Evolutionary conservation across 768 basidiomycete genomes (phyloP).

Genomic region (Russula sp.): DNA sequence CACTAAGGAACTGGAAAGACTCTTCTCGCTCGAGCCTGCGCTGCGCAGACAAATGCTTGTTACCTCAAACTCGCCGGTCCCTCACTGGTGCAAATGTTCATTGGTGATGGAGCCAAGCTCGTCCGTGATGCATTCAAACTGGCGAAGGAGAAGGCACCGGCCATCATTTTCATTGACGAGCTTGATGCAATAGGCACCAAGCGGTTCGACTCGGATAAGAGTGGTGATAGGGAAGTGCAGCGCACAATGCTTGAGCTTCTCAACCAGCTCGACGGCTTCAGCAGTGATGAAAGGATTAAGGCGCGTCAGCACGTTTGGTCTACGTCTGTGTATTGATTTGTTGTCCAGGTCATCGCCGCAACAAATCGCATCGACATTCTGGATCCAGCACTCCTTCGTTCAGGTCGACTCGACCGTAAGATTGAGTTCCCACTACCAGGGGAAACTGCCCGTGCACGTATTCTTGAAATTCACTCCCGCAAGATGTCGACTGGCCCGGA

Average conservation of each 20-base stretch:
- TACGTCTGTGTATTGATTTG: constrained; percentile 9
- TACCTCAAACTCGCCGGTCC: constrained; percentile 98
- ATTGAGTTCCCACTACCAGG: constrained; percentile 98
- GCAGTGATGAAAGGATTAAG: constrained; percentile 97
- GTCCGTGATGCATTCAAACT: constrained; percentile 98
- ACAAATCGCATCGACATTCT: constrained; percentile 99
- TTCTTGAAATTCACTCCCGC: constrained; percentile 93
- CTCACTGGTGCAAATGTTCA: constrained; percentile 99
- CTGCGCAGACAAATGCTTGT: constrained; percentile 96
- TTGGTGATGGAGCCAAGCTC: constrained; percentile 98
- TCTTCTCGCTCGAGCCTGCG: constrained; percentile 94
- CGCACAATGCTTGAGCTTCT: constrained; percentile 99
- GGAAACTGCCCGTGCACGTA: constrained; percentile 93
- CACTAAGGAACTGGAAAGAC: constrained; percentile 89
- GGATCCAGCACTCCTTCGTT: constrained; percentile 96
- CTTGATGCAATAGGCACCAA: constrained; percentile 99
- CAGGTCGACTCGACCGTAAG: constrained; percentile 95
- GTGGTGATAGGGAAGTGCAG: constrained; percentile 99
- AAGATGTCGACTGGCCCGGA: constrained; percentile 88
- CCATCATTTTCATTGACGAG: constrained; percentile 99
- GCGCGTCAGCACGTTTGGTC: constrained; percentile 41
- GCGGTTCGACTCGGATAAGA: constrained; percentile 98
- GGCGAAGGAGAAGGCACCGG: constrained; percentile 96
- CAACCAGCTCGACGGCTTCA: constrained; percentile 97
- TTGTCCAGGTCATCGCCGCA: constrained; percentile 91